Evolutionary conservation across 495 filamentous ascomycete genomes (phyloP).

Genomic region (Aspergillus coremiiformis): DNA sequence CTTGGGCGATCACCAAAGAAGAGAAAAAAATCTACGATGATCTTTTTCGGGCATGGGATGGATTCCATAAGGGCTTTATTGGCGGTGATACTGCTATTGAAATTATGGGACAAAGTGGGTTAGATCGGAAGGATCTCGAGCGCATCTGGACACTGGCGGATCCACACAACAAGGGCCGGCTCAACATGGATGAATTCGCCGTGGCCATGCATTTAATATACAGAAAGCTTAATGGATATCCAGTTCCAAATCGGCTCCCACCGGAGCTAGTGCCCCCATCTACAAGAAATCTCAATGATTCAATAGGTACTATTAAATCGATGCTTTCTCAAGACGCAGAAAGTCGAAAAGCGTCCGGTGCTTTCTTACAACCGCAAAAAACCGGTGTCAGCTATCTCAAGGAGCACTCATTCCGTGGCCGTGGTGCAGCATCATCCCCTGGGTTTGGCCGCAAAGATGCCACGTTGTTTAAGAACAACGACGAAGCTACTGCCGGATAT

Average conservation of each 20-base stretch:
- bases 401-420: slow-evolving; percentile 79
- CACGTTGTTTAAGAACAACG: slow-evolving; percentile 94
- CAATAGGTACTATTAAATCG: slow-evolving; percentile 86
- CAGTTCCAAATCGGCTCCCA: slow-evolving; percentile 82
- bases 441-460: slow-evolving; percentile 70
- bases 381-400: slow-evolving; percentile 98
- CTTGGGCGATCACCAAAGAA: slow-evolving; percentile 98
- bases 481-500: slow-evolving; percentile 79
- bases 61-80: slow-evolving; percentile 87
- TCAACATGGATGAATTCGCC: slow-evolving; percentile 97
- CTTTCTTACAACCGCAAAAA: slow-evolving; percentile 83
- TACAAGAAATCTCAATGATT: slow-evolving; percentile 86
- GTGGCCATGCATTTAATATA: slow-evolving; percentile 99
- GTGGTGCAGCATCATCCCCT: slow-evolving; percentile 29
- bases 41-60: slow-evolving; percentile 95
- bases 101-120: slow-evolving; percentile 92
- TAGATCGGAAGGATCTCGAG: slow-evolving; percentile 84
- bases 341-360: slow-evolving; percentile 71
- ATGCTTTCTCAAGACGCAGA: slow-evolving; percentile 88
- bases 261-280: slow-evolving; percentile 94
- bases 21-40: slow-evolving; percentile 97
- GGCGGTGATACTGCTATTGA: slow-evolving; percentile 92
- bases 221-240: slow-evolving; percentile 90
- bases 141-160: slow-evolving; percentile 93
- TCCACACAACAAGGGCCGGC: slow-evolving; percentile 81